Evolutionary conservation across 257 asterid genomes (phyloP), one percentile per base, ranked within the genome.

Genomic region (Marsdenia floribunda): DNA sequence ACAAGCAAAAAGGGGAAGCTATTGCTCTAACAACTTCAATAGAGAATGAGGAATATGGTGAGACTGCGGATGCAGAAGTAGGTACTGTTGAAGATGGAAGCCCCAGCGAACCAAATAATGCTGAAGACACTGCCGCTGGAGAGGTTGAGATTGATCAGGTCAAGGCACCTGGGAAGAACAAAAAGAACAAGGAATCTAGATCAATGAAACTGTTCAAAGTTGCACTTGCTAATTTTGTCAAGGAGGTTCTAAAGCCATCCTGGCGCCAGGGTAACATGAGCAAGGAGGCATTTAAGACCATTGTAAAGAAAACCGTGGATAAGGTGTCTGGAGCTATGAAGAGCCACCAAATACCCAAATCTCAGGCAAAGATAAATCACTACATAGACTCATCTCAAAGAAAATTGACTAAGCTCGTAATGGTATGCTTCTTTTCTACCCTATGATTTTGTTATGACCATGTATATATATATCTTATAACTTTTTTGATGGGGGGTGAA

Each of bases 191-290:
- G 84, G 97, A 88, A 53, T 85, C 91, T 67, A 85, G 88, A 80
- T 90, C 97, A 7, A 79, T 79, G 81, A 92, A 82, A 74, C 90
- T 78, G 71, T 94, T 94, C 78, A 89, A 92, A 83, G 68, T 69
- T 77, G 88, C 96, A 49, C 80, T 94, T 81, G 98, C 99, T 83
- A 76, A 83, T 83, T 94, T 94, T 81, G 99, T 94, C 79, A 94
- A 94, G 90, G 96, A 94, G 80, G 90, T 90, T 73, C 76, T 92
- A 71, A 94, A 94, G 86, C 99, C 99, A 65, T 94, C 99, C 22
- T 94, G 99, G 99, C 91, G 96, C 78, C 98, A 94, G 81, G 99
- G 99, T 77, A 92, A 87, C 82, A 94, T 94, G 98, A 94, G 97
- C 89, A 94, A 90, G 89, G 99, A 92, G 85, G 99, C 97, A 14